Percentiles rank a stretch among this genome's conserved stretches.
These are phyloP conservation scores for Agaricus blazei DNA, from an alignment of 768 basidiomycete species.

Conservation along the genomic window DNA sequence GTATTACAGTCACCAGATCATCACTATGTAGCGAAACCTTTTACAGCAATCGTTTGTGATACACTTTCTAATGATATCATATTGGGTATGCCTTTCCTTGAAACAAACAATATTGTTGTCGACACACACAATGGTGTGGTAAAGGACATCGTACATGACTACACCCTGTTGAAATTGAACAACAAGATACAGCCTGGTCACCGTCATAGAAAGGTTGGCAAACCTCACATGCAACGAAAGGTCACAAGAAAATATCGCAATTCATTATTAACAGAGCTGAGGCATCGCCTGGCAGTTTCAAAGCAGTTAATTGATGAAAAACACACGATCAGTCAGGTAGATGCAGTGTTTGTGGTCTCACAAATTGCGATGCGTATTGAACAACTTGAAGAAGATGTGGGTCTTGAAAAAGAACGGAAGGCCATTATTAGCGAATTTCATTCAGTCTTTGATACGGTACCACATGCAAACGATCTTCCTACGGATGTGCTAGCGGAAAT, in stretches of 20 bases:
- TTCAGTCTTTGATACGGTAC: constrained; percentile 14
- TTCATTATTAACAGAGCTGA: no score
- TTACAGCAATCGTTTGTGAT: constrained; percentile 19
- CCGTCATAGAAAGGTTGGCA: no score
- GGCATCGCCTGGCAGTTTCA: no score
- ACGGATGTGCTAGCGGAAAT: no score
- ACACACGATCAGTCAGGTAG: no score
- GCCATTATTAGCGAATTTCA: not conserved
- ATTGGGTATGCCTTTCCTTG: constrained; percentile 28
- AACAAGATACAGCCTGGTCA: no score
- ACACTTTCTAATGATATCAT: constrained; percentile 23
- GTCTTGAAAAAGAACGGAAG: no score
- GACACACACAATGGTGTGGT: constrained; percentile 17
- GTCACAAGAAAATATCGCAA: not conserved
- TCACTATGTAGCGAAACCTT: constrained; percentile 13
- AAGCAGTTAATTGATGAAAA: no score
- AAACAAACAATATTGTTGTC: constrained; percentile 26
- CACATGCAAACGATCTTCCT: constrained; percentile 11
- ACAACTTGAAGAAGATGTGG: no score
- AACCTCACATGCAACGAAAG: not conserved
- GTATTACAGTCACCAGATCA: constrained; percentile 10
- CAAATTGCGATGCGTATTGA: no score
- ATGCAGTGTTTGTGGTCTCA: no score
- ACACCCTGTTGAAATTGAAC: not conserved
- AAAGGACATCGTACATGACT: constrained; percentile 10